Evolutionary conservation across 352 stramenopile species (phyloP).

Genomic region (Saprolegnia diclina): DNA sequence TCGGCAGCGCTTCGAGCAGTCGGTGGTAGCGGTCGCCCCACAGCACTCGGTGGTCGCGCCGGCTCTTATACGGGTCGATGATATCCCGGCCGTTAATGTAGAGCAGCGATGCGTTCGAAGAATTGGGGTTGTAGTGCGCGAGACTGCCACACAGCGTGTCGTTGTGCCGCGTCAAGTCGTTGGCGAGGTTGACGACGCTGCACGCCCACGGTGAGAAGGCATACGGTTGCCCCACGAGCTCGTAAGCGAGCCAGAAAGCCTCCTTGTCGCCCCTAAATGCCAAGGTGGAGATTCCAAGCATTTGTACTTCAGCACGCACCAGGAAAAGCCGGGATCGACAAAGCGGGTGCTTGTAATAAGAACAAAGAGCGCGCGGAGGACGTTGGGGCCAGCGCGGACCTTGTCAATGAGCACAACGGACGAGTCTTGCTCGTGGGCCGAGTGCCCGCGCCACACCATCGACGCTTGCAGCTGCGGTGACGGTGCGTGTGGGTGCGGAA

Average conservation of each 20-base stretch:
- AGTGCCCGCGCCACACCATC: slow-evolving; percentile 16
- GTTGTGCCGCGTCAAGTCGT: slow-evolving; percentile 25
- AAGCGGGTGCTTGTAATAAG: not conserved
- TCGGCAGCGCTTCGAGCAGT: not conserved
- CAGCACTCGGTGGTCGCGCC: not conserved
- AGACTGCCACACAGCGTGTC: slow-evolving; percentile 29
- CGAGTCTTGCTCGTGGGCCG: slow-evolving; percentile 29
- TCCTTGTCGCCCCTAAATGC: slow-evolving; percentile 29
- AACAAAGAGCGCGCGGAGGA: not conserved
- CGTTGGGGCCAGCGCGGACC: not conserved
- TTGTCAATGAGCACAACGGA: slow-evolving; percentile 30
- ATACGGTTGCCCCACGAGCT: slow-evolving; percentile 24
- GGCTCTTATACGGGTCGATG: not conserved
- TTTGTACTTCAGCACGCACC: not conserved
- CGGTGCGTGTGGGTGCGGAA: not conserved
- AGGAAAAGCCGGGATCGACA: not conserved
- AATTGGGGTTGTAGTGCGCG: slow-evolving; percentile 23
- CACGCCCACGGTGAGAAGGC: slow-evolving; percentile 28
- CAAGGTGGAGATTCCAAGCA: not conserved
- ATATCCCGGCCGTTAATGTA: slow-evolving; percentile 11
- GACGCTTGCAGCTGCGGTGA: slow-evolving; percentile 24
- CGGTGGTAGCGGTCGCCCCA: not conserved
- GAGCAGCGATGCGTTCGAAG: not conserved
- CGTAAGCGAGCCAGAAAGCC: slow-evolving; percentile 28
- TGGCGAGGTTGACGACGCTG: slow-evolving; percentile 24